phyloP scores from a whole-genome alignment of 495 filamentous ascomycete species.

The Aspergillus ellipticus region DNA sequence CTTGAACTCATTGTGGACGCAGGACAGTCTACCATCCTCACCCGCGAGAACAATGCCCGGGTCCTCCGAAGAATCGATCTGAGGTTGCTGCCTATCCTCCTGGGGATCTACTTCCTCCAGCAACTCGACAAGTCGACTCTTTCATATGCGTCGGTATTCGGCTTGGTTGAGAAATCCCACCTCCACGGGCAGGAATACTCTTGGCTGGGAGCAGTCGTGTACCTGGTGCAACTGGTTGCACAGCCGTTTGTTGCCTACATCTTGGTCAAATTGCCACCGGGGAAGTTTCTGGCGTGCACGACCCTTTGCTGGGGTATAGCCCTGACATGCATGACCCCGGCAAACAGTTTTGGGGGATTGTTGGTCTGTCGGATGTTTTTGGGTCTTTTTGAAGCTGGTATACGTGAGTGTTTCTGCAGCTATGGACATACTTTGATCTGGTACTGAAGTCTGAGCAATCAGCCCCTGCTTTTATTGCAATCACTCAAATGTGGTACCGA shows the following conservation, averaged over 20 bases:
- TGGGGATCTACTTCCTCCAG: conserved; percentile 46
- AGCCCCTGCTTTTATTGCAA: conserved; percentile 57
- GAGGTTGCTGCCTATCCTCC: conserved; percentile 47
- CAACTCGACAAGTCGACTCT: conserved; percentile 58
- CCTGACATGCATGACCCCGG: conserved; percentile 54
- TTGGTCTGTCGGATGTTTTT: conserved; percentile 57
- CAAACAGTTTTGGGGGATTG: conserved; percentile 51
- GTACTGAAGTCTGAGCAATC: not conserved
- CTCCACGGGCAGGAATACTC: conserved; percentile 49
- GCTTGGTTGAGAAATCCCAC: conserved; percentile 39
- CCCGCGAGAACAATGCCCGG: conserved; percentile 51
- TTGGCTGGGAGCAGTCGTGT: conserved; percentile 50
- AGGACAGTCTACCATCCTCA: conserved; percentile 39
- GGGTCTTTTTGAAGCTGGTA: conserved; percentile 58
- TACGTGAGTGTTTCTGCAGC: conserved; percentile 25
- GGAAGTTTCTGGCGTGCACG: conserved; percentile 54
- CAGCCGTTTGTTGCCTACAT: conserved; percentile 38
- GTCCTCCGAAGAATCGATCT: conserved; percentile 52
- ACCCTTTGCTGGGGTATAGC: conserved; percentile 57
- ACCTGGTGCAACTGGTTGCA: conserved; percentile 48
- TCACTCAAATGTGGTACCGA: conserved; percentile 63
- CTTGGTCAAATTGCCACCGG: conserved; percentile 36
- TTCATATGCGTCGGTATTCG: conserved; percentile 52
- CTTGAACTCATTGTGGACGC: conserved; percentile 41
- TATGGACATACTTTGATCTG: not conserved